These are phyloP conservation scores for Wickerhamomyces mucosus DNA, from an alignment of 805 yeast genomes.

Conservation along the genomic window DNA sequence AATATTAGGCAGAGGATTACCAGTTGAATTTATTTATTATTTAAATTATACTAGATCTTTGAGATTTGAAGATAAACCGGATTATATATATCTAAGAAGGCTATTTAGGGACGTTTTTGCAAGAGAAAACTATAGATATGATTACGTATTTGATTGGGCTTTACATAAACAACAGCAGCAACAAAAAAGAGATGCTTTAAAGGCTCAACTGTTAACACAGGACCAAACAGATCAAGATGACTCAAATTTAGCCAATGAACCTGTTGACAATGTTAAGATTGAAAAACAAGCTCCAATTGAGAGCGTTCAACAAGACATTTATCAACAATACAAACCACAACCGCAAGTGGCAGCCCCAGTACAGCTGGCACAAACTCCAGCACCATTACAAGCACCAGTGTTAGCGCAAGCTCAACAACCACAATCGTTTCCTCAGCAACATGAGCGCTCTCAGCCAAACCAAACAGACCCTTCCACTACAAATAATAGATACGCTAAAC, in stretches of 20 bases:
- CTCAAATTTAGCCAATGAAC: too few species aligned
- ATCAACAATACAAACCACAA: too few species aligned
- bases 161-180: slow-evolving; percentile 65
- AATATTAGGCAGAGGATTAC: slow-evolving; percentile 82
- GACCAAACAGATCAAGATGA: slow-evolving; percentile 12
- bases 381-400: too few species aligned
- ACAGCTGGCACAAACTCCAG: too few species aligned
- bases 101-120: slow-evolving; percentile 82
- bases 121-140: slow-evolving; percentile 83
- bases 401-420: too few species aligned
- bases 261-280: neutral
- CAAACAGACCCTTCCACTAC: too few species aligned
- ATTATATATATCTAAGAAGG: slow-evolving; percentile 80
- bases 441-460: too few species aligned
- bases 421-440: too few species aligned
- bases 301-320: too few species aligned
- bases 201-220: neutral
- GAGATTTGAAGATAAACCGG: slow-evolving; percentile 94
- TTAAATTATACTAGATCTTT: slow-evolving; percentile 82
- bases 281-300: too few species aligned
- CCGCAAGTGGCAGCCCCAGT: too few species aligned
- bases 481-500: too few species aligned
- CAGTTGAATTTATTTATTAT: slow-evolving; percentile 78
- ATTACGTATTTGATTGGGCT: slow-evolving; percentile 96
- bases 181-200: slow-evolving; percentile 2